A percentile compares a stretch with the other conserved stretches of the same genome.
phyloP scores from a whole-genome alignment of 805 yeast genomes.

The Blastobotrys parvus region DNA sequence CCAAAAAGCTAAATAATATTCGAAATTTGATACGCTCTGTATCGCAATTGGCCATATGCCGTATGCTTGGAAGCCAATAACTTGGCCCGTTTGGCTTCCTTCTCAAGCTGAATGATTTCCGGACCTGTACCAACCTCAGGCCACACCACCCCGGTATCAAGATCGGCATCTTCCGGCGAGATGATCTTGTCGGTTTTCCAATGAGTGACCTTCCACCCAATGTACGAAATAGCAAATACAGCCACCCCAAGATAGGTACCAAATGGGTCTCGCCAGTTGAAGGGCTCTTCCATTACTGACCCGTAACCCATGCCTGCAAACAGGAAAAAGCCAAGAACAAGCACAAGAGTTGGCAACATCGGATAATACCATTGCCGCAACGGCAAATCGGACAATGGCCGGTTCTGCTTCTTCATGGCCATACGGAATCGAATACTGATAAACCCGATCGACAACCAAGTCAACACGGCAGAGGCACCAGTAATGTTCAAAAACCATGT shows the following conservation, averaged over 20 bases:
- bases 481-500: constrained; percentile 64
- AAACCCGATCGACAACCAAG: constrained; percentile 65
- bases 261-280: constrained; percentile 35
- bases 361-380: constrained; percentile 45
- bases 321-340: constrained; percentile 52
- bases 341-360: constrained; percentile 39
- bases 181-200: constrained; percentile 22
- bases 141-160: constrained; percentile 19
- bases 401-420: constrained; percentile 48
- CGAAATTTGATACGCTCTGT: constrained; percentile 2
- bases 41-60: constrained; percentile 6
- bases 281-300: constrained; percentile 15
- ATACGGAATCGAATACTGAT: constrained; percentile 58
- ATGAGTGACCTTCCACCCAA: constrained; percentile 28
- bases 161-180: constrained; percentile 13
- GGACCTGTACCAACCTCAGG: constrained; percentile 24
- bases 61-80: constrained; percentile 2
- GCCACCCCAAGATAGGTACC: constrained; percentile 39
- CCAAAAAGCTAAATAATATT: background rate
- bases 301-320: constrained; percentile 36
- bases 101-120: constrained; percentile 14
- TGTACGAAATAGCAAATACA: constrained; percentile 35
- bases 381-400: constrained; percentile 43
- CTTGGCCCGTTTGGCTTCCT: constrained; percentile 6
- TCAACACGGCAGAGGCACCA: constrained; percentile 61